These are phyloP conservation scores for Vigna trinervia DNA, from an alignment of 306 rosid species.

Conservation along the genomic window DNA sequence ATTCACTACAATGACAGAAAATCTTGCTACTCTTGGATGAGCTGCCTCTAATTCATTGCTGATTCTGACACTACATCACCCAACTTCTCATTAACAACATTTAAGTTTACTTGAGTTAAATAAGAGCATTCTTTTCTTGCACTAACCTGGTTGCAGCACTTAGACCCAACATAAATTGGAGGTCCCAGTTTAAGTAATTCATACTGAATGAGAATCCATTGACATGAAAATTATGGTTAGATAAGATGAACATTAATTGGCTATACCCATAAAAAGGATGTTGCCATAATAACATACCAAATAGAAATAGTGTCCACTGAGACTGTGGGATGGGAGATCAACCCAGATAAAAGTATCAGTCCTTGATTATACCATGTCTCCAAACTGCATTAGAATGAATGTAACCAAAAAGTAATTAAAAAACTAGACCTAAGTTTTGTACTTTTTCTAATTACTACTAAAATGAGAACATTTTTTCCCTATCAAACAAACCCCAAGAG, in stretches of 20 bases:
- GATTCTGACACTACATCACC: constrained; percentile 57
- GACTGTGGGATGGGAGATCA: constrained; percentile 57
- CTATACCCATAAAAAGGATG: not conserved
- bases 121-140: not conserved
- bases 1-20: constrained; percentile 60
- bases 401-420: no score
- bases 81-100: not conserved
- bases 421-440: not conserved
- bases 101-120: not conserved
- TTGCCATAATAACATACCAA: constrained; percentile 37
- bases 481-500: not conserved
- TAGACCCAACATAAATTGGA: constrained; percentile 40
- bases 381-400: constrained; percentile 50
- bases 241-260: constrained; percentile 13
- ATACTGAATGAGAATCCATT: constrained; percentile 26
- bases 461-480: not conserved
- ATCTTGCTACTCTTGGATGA: constrained; percentile 70
- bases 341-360: constrained; percentile 68
- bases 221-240: constrained; percentile 19
- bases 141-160: constrained; percentile 39
- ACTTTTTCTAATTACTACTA: not conserved
- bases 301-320: constrained; percentile 58
- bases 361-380: constrained; percentile 77
- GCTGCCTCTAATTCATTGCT: constrained; percentile 74
- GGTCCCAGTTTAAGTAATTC: constrained; percentile 36